Conservation (phyloP, 495 filamentous ascomycete species). For the Xylaria intraflava region DNA sequence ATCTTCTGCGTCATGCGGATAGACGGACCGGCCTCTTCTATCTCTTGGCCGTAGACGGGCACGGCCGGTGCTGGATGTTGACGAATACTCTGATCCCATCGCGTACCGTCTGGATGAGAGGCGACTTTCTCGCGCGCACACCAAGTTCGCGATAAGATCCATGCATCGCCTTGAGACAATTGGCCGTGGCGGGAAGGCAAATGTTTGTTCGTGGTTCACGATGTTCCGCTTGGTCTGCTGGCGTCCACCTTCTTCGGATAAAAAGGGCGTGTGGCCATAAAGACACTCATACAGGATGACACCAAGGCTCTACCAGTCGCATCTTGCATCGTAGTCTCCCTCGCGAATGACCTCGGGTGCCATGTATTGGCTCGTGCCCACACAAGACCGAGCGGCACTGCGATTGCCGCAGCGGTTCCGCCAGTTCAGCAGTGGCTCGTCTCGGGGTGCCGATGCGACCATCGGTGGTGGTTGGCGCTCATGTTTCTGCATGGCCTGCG, state of each 20-base stretch:
- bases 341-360: constrained; percentile 87
- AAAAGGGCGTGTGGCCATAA: constrained; percentile 86
- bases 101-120: constrained; percentile 67
- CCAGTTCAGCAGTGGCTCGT: constrained; percentile 64
- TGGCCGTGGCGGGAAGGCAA: constrained; percentile 59
- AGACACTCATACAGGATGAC: constrained; percentile 92
- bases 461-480: constrained; percentile 28
- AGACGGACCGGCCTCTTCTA: constrained; percentile 55
- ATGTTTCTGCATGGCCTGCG: constrained; percentile 44
- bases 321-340: constrained; percentile 78
- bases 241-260: constrained; percentile 61
- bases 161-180: constrained; percentile 55
- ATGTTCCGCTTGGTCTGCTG: constrained; percentile 76
- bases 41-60: constrained; percentile 22
- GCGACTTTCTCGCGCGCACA: constrained; percentile 69
- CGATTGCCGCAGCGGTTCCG: constrained; percentile 69
- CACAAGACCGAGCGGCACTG: constrained; percentile 72
- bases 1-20: constrained; percentile 67
- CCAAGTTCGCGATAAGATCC: constrained; percentile 67
- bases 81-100: constrained; percentile 12
- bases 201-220: constrained; percentile 45
- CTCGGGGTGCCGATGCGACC: constrained; percentile 15
- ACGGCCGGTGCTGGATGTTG: constrained; percentile 7
- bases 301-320: constrained; percentile 95
- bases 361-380: constrained; percentile 97